A percentile compares a stretch with the other conserved stretches of the same genome.
These are phyloP conservation scores for Theileria luwenshuni DNA, from an alignment of 169 alveolate species.

Conservation along the genomic window DNA sequence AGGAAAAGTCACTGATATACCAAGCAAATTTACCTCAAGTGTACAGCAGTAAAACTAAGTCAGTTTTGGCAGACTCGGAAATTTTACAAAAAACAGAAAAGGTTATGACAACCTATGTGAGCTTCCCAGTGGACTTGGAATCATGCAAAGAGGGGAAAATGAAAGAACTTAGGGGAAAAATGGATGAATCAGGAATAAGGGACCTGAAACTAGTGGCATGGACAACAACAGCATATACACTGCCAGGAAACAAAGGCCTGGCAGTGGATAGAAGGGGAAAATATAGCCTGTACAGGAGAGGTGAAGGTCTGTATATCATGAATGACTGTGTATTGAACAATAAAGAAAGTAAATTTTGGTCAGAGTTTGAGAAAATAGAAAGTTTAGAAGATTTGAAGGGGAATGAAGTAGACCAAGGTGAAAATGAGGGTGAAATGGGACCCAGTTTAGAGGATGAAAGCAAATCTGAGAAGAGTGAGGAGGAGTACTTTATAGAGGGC, in stretches of 20 bases:
- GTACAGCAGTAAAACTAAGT: constrained; percentile 32
- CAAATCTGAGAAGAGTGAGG: constrained; percentile 5
- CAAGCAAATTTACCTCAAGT: constrained; percentile 50
- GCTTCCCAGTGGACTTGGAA: constrained; percentile 27
- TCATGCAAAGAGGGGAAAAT: neutral
- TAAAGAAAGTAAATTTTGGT: neutral
- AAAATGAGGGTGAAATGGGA: neutral
- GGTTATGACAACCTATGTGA: constrained; percentile 30
- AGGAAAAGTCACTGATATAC: constrained; percentile 23
- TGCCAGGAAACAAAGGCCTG: constrained; percentile 77
- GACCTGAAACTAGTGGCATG: constrained; percentile 65
- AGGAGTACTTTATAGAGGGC: constrained; percentile 26
- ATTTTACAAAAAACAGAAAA: constrained; percentile 20
- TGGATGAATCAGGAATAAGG: constrained; percentile 27
- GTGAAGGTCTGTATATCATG: constrained; percentile 26
- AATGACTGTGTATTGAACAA: neutral
- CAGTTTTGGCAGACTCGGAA: constrained; percentile 65
- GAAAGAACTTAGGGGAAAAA: constrained; percentile 7
- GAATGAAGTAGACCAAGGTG: neutral
- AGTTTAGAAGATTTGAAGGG: constrained; percentile 15
- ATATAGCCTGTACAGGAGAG: constrained; percentile 37
- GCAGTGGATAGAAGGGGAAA: constrained; percentile 51
- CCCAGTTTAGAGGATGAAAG: neutral
- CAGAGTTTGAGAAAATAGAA: constrained; percentile 11
- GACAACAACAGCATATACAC: constrained; percentile 80